Evolutionary conservation across 2,329 filamentous ascomycete species (phyloP).

Genomic region (Berkeleyomyces rouxiae): DNA sequence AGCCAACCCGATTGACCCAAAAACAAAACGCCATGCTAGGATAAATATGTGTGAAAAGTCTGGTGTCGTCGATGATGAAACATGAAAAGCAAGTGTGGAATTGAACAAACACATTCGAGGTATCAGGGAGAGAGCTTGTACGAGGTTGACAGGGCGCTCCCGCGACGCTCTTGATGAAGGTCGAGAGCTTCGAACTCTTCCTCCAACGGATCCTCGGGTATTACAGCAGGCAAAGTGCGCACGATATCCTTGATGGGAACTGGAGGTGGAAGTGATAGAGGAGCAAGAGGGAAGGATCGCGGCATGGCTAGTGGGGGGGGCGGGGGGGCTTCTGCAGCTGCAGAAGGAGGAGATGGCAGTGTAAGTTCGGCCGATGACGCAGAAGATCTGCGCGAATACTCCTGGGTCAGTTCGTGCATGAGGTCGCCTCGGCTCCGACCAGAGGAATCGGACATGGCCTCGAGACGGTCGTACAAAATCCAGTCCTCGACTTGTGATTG

Average conservation of each 20-base stretch:
- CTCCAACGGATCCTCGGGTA: constrained; percentile 10
- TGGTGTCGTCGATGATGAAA: not conserved
- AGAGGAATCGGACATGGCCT: constrained; percentile 19
- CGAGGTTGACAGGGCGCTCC: constrained; percentile 3
- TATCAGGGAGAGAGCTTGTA: constrained; percentile 8
- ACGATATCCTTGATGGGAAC: constrained; percentile 5
- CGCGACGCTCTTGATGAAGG: not conserved
- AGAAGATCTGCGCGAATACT: constrained; percentile 10
- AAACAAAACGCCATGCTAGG: not conserved
- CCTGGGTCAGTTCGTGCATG: constrained; percentile 7
- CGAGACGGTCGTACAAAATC: constrained; percentile 32
- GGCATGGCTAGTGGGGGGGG: not conserved
- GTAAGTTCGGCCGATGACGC: not conserved
- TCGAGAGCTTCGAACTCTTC: constrained; percentile 7
- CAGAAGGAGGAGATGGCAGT: constrained; percentile 1
- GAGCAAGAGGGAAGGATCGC: not conserved
- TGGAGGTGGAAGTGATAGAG: not conserved
- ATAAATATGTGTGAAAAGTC: not conserved
- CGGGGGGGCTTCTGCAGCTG: not conserved
- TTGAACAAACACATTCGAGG: not conserved
- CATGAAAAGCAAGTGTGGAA: not conserved
- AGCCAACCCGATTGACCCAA: not conserved
- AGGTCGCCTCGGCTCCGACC: constrained; percentile 11
- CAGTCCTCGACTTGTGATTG: constrained; percentile 42
- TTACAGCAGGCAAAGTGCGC: constrained; percentile 9